These are phyloP conservation scores for Dactylis glomerata DNA, from an alignment of 176 grass and related monocot species.

Conservation along the genomic window DNA sequence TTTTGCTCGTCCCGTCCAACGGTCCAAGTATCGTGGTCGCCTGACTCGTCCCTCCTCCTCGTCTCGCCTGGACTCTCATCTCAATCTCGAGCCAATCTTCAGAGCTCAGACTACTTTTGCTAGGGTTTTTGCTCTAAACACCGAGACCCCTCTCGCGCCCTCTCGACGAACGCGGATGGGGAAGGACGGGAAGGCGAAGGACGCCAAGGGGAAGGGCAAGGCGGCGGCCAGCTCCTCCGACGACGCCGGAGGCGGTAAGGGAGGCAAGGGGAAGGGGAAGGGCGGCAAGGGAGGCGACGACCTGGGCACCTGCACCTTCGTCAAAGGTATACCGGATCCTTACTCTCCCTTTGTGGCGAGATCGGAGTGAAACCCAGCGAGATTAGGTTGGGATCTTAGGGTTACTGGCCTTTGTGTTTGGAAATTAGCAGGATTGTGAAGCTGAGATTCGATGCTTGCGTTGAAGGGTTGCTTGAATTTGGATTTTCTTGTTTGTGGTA, in stretches of 20 bases:
- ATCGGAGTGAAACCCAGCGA: neutral
- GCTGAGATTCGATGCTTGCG: neutral
- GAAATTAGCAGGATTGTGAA: neutral
- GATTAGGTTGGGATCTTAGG: neutral
- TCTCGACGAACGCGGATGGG: slow-evolving; percentile 45
- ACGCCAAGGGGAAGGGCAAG: slow-evolving; percentile 76
- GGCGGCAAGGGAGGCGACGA: slow-evolving; percentile 76
- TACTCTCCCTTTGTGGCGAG: neutral
- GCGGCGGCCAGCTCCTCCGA: slow-evolving; percentile 52
- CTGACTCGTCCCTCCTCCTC: neutral
- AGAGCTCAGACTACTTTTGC: neutral
- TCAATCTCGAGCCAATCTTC: slow-evolving; percentile 4
- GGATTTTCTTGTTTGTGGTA: neutral
- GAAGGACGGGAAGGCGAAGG: slow-evolving; percentile 85
- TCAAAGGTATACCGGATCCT: slow-evolving; percentile 57
- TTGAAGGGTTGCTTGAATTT: neutral
- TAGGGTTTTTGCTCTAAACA: slow-evolving; percentile 34
- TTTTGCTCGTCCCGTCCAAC: neutral
- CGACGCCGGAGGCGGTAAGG: slow-evolving; percentile 47
- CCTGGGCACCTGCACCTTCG: slow-evolving; percentile 92
- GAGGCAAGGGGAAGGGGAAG: slow-evolving; percentile 84
- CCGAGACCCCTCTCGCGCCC: neutral
- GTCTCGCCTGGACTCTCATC: slow-evolving; percentile 5
- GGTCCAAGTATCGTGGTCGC: slow-evolving; percentile 3
- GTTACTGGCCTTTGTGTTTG: neutral